phyloP scores from a whole-genome alignment of 371 early-diverging fungal species.

The Furculomyces boomerangus region DNA sequence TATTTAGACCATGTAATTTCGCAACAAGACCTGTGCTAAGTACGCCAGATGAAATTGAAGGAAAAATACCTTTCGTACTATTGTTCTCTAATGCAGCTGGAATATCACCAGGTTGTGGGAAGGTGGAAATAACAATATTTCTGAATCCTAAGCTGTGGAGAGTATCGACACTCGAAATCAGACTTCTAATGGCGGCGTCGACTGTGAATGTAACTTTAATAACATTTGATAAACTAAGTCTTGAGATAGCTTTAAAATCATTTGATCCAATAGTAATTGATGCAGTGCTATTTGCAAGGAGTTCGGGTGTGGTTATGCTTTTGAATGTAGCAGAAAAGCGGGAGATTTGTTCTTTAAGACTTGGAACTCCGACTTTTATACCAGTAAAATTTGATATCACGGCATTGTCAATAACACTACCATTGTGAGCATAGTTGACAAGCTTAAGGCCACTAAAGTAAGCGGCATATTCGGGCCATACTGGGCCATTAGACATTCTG shows the following conservation, averaged over 20 bases:
- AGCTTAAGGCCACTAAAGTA: conserved; percentile 14
- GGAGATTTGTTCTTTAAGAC: not conserved
- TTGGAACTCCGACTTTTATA: not conserved
- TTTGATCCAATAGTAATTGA: not conserved
- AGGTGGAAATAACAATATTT: not conserved
- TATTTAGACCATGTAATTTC: not conserved
- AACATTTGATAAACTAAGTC: not conserved
- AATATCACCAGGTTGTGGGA: not conserved
- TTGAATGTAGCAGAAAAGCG: not conserved
- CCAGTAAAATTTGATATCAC: not conserved
- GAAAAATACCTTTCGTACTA: not conserved
- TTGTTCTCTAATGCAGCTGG: not conserved
- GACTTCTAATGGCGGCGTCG: not conserved
- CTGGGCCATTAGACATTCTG: conserved; percentile 32
- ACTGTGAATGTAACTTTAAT: not conserved
- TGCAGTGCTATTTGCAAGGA: not conserved
- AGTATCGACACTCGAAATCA: not conserved
- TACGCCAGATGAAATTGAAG: not conserved
- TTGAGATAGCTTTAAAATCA: not conserved
- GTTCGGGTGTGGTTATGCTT: not conserved
- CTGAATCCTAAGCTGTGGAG: not conserved
- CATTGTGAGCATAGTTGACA: conserved; percentile 19
- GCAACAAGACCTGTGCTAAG: not conserved
- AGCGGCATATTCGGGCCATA: conserved; percentile 31
- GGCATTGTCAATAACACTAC: conserved; percentile 15